Evolutionary conservation across 202 grass and related monocot genomes (phyloP).

Genomic region (Zoysia matrella): DNA sequence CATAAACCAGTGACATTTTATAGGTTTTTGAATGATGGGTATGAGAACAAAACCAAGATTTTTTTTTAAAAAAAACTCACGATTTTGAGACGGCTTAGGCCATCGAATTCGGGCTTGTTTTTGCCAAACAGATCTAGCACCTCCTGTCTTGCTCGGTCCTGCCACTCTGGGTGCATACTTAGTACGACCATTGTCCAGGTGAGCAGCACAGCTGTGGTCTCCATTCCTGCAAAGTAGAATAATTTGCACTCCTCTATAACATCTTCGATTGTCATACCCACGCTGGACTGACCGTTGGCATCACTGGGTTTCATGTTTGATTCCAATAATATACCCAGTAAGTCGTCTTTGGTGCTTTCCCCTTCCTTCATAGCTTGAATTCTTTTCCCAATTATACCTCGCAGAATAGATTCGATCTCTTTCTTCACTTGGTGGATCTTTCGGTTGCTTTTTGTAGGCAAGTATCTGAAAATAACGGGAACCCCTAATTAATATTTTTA

Average conservation of each 20-base stretch:
- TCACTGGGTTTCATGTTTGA: conserved; percentile 43
- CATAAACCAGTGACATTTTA: background rate
- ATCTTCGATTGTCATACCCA: conserved; percentile 51
- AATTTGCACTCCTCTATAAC: background rate
- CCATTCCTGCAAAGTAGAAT: too few relatives aligned
- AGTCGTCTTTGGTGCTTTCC: conserved; percentile 49
- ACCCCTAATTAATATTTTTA: background rate
- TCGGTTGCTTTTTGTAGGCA: conserved; percentile 60
- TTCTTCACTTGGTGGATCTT: conserved; percentile 45
- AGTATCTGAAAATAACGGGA: conserved; percentile 9
- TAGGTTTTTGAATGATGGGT: background rate
- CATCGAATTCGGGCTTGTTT: conserved; percentile 53
- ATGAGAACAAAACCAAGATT: background rate
- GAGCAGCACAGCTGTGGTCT: conserved; percentile 34
- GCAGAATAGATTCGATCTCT: conserved; percentile 50
- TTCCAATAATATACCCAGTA: conserved; percentile 59
- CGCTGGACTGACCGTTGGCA: background rate
- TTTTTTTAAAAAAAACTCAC: conserved; percentile 28
- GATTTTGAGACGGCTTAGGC: conserved; percentile 58
- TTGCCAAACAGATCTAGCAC: conserved; percentile 53
- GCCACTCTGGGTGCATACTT: conserved; percentile 75
- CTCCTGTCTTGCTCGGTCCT: conserved; percentile 65
- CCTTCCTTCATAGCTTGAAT: conserved; percentile 41
- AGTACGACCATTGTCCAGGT: conserved; percentile 76
- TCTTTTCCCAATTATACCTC: conserved; percentile 53